Percentiles rank a stretch among this genome's conserved stretches.
These are phyloP conservation scores for Dipodascus albidus DNA, from an alignment of 805 yeast species.

Conservation along the genomic window DNA sequence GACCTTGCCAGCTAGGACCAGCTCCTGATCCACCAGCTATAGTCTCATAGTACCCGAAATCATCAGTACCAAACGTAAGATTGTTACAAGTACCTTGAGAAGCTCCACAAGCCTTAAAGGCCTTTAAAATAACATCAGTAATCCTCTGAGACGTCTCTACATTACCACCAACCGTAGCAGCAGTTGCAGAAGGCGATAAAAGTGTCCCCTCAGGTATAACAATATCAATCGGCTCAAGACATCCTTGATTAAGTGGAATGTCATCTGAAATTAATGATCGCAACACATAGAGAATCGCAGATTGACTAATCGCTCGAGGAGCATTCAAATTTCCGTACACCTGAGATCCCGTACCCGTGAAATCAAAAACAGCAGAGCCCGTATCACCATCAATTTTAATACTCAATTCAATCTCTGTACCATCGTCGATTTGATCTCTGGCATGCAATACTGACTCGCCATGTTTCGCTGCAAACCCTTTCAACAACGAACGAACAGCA, in stretches of 20 bases:
- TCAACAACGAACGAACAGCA: constrained; percentile 50
- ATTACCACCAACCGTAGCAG: constrained; percentile 93
- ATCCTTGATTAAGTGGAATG: constrained; percentile 91
- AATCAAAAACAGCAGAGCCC: constrained; percentile 68
- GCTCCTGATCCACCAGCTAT: constrained; percentile 97
- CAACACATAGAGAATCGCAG: constrained; percentile 80
- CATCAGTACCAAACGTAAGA: constrained; percentile 73
- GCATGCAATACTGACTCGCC: constrained; percentile 13
- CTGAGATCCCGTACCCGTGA: constrained; percentile 78
- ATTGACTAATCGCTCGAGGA: constrained; percentile 78
- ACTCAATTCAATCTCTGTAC: constrained; percentile 20
- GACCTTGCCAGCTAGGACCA: constrained; percentile 75
- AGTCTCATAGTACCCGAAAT: constrained; percentile 88
- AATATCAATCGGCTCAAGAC: constrained; percentile 67
- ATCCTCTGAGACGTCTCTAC: constrained; percentile 92
- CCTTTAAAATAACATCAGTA: constrained; percentile 77
- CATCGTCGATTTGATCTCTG: constrained; percentile 25
- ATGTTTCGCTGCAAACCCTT: constrained; percentile 31
- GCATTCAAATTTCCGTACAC: constrained; percentile 86
- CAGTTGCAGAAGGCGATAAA: constrained; percentile 66
- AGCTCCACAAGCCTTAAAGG: constrained; percentile 84
- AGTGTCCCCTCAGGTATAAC: constrained; percentile 50
- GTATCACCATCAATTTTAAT: constrained; percentile 34
- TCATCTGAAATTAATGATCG: constrained; percentile 76
- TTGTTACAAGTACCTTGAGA: constrained; percentile 96